phyloP scores from a whole-genome alignment of 2,329 filamentous ascomycete species.

The Alternaria triticimaculans region DNA sequence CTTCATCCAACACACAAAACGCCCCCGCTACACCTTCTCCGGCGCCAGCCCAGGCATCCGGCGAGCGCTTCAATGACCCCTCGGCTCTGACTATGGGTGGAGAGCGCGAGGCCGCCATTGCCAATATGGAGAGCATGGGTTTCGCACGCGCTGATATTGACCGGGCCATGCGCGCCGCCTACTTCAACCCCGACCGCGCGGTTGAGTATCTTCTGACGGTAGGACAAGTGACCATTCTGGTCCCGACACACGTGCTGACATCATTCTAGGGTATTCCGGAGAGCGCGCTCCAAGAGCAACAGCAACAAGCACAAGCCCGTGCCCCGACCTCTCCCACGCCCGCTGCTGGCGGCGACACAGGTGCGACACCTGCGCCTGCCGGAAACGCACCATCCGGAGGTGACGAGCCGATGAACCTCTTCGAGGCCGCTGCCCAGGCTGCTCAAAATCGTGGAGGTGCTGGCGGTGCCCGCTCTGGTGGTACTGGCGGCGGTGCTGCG shows the following conservation, averaged over 20 bases:
- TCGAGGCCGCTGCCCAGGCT: slow-evolving; percentile 87
- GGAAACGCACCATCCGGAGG: slow-evolving; percentile 58
- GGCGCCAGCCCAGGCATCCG: slow-evolving; percentile 52
- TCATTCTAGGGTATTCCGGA: slow-evolving; percentile 82
- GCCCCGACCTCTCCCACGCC: slow-evolving; percentile 51
- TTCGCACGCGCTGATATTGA: slow-evolving; percentile 90
- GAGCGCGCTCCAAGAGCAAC: slow-evolving; percentile 73
- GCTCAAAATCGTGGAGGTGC: slow-evolving; percentile 57
- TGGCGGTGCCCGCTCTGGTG: slow-evolving; percentile 54
- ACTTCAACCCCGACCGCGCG: slow-evolving; percentile 94
- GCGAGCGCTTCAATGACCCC: slow-evolving; percentile 67
- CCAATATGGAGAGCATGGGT: slow-evolving; percentile 97
- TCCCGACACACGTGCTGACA: slow-evolving; percentile 27
- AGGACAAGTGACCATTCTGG: slow-evolving; percentile 47
- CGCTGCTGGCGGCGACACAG: slow-evolving; percentile 40
- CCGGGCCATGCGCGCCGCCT: slow-evolving; percentile 92
- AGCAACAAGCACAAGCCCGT: slow-evolving; percentile 50
- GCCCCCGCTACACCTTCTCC: slow-evolving; percentile 60
- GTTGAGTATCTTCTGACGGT: slow-evolving; percentile 94
- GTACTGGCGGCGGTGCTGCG: slow-evolving; percentile 59
- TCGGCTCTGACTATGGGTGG: slow-evolving; percentile 86
- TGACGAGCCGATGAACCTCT: slow-evolving; percentile 81
- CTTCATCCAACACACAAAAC: slow-evolving; percentile 57
- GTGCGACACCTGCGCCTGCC: slow-evolving; percentile 32
- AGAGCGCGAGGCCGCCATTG: slow-evolving; percentile 80